These are phyloP conservation scores for Hanseniaspora gamundiae DNA, from an alignment of 1,139 yeast species.

Conservation along the genomic window DNA sequence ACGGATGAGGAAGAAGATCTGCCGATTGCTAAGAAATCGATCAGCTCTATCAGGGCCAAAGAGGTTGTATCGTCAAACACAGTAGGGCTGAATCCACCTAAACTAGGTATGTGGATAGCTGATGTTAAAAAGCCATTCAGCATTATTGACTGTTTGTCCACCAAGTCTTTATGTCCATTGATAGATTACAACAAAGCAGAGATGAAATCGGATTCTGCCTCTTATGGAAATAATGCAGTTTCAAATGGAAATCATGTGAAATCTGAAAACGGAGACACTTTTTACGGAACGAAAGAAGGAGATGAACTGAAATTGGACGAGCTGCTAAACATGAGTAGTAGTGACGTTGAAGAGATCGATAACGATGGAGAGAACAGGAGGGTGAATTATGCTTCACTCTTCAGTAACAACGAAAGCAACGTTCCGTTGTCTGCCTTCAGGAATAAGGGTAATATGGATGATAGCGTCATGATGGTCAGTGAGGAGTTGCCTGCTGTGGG, in stretches of 20 bases:
- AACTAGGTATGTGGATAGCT: conserved; percentile 86
- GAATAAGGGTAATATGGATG: conserved; percentile 45
- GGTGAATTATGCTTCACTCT: conserved; percentile 7
- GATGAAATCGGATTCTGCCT: neutral
- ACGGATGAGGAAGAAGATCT: conserved; percentile 80
- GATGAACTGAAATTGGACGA: conserved; percentile 77
- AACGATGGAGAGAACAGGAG: conserved; percentile 6
- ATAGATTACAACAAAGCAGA: conserved; percentile 20
- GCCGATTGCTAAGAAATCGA: conserved; percentile 45
- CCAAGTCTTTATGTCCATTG: conserved; percentile 53
- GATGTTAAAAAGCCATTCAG: conserved; percentile 73
- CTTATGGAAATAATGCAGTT: neutral
- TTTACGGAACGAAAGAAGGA: conserved; percentile 25
- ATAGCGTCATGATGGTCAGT: conserved; percentile 7
- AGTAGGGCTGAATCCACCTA: conserved; percentile 81
- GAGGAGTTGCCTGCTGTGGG: conserved; percentile 18
- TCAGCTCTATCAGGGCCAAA: conserved; percentile 47
- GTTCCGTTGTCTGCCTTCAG: conserved; percentile 86
- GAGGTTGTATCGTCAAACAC: conserved; percentile 80
- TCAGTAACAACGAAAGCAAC: conserved; percentile 31
- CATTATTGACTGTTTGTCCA: conserved; percentile 85
- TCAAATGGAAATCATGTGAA: conserved; percentile 14
- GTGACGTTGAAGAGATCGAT: conserved; percentile 64
- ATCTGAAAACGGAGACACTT: conserved; percentile 12
- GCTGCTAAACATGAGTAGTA: conserved; percentile 72